A percentile compares a stretch with the other conserved stretches of the same genome.
phyloP scores from a whole-genome alignment of 75 land plant species.

The Ceratopteris richardii region DNA sequence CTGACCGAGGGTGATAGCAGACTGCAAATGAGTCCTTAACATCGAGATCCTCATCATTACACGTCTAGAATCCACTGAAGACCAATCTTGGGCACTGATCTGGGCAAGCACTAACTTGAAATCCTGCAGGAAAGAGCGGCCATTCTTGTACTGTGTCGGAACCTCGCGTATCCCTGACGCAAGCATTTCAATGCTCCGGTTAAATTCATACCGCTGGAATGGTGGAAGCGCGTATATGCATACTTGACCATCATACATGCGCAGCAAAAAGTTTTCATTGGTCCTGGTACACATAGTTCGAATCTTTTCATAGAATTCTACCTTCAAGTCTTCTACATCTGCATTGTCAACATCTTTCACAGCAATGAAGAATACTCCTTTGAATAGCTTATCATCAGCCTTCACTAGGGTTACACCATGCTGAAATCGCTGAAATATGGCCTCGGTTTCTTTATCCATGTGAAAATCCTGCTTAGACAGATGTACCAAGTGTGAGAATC shows the following conservation, averaged over 20 bases:
- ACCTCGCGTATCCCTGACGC: slow-evolving; percentile 16
- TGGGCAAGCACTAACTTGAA: slow-evolving; percentile 33
- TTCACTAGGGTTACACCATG: slow-evolving; percentile 28
- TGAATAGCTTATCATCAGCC: slow-evolving; percentile 28
- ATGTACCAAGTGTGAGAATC: not conserved
- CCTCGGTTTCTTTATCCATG: slow-evolving; percentile 29
- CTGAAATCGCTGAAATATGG: slow-evolving; percentile 31
- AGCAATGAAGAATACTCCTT: slow-evolving; percentile 32
- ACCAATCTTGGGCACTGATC: slow-evolving; percentile 32
- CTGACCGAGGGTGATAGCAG: slow-evolving; percentile 12
- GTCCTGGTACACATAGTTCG: slow-evolving; percentile 19
- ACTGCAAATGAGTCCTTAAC: slow-evolving; percentile 10
- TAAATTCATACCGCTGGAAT: slow-evolving; percentile 18
- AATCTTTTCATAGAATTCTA: slow-evolving; percentile 24
- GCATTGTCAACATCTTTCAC: slow-evolving; percentile 27
- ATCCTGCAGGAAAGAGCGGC: slow-evolving; percentile 16
- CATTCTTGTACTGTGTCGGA: slow-evolving; percentile 7
- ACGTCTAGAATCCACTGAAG: slow-evolving; percentile 24
- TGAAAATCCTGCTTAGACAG: slow-evolving; percentile 26
- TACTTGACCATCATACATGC: slow-evolving; percentile 30
- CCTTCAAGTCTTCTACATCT: slow-evolving; percentile 25
- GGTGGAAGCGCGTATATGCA: slow-evolving; percentile 29
- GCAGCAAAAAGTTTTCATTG: slow-evolving; percentile 22
- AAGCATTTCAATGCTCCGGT: slow-evolving; percentile 15
- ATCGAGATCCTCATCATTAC: slow-evolving; percentile 16